Conservation (phyloP, 345 rosid species). For the Microthlaspi erraticum region DNA sequence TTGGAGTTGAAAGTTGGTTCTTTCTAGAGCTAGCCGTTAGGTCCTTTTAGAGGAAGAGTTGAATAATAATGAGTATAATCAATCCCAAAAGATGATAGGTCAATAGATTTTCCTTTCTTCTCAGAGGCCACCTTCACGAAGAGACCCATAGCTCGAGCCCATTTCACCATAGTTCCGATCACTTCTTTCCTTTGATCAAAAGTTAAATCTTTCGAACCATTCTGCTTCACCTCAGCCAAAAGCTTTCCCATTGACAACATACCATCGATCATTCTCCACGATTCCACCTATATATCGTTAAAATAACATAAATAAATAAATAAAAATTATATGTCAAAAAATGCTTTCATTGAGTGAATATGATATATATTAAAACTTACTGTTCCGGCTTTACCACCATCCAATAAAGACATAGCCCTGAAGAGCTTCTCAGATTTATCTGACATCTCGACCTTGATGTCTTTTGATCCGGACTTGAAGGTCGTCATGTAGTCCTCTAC, state of each 20-base stretch:
- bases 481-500: conserved; percentile 23
- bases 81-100: conserved; percentile 16
- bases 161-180: conserved; percentile 16
- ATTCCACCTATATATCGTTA: conserved; percentile 8
- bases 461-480: conserved; percentile 10
- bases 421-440: conserved; percentile 10
- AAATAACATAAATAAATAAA: neutral
- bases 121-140: conserved; percentile 18
- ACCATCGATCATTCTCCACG: conserved; percentile 11
- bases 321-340: neutral
- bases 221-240: conserved; percentile 11
- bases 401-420: conserved; percentile 15
- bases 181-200: conserved; percentile 18
- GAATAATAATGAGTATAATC: neutral
- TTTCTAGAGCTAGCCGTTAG: neutral
- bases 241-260: conserved; percentile 3
- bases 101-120: conserved; percentile 28
- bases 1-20: neutral
- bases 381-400: conserved; percentile 10
- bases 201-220: conserved; percentile 2
- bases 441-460: conserved; percentile 14
- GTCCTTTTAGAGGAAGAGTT: conserved; percentile 3
- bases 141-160: conserved; percentile 2
- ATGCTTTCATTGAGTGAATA: neutral
- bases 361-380: conserved; percentile 12